Evolutionary conservation across 257 asterid species (phyloP), one percentile per base, ranked within the genome.

Genomic region (Lycium ferocissimum): DNA sequence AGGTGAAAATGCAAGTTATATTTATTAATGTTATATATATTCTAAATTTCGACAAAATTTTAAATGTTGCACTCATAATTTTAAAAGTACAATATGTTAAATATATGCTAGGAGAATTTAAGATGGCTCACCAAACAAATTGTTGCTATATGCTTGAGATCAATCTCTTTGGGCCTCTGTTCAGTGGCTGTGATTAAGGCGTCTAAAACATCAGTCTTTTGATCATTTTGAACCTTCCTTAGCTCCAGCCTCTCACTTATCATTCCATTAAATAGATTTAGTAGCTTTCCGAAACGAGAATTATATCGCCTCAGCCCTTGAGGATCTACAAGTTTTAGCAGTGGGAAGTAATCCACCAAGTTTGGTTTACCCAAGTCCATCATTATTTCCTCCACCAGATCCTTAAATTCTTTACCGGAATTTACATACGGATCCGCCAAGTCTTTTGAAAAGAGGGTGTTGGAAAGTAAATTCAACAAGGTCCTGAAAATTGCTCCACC

Each of bases 401-500:
- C 93, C 92, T 88, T 89, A 79, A 92, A 84, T 86, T 94, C 97
- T 59, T 90, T 86, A 22, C 90, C 84, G 4, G 94, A 86, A 72
- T 86, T 93, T 33, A 91, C 86, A 12, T 45, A 65, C 12, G 89
- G 88, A 72, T 81, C 86, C 1, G 91, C 91, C 53, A 94, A 83
- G 12, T 93, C 96, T 90, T 69, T 69, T 5, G 97, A 93, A 56
- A 92, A 90, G 22, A 94, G 84, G 0, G 93, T 86, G 15, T 89
- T 85, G 4, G 97, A 91, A 63, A 94, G 71, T 71, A 91, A 56
- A 84, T 92, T 93, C 84, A 94, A 85, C 18, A 85, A 33, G 6
- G 91, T 86, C 71, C 84, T 84, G 18, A 88, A 84, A 11, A 86
- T 84, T 7, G 91, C 91, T 17, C 82, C 47, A 4, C 91, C 87